A percentile compares a stretch with the other conserved stretches of the same genome.
These are phyloP conservation scores for Plenodomus tracheiphilus DNA, from an alignment of 2,329 filamentous ascomycete species.

Conservation along the genomic window DNA sequence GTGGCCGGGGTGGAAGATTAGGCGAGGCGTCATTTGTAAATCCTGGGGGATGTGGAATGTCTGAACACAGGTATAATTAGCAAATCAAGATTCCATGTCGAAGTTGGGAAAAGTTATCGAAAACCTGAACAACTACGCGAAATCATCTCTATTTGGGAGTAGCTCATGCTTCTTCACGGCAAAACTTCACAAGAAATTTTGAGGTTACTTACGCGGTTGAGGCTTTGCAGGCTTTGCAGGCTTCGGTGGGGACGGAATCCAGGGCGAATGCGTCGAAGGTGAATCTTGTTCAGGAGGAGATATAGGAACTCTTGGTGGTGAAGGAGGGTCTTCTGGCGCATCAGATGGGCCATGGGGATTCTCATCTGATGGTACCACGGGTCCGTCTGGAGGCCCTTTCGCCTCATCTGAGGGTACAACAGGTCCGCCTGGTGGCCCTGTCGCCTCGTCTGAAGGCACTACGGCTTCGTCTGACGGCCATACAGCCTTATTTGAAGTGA, in stretches of 20 bases:
- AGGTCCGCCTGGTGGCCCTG: neutral
- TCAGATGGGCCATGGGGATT: no score
- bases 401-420: no score
- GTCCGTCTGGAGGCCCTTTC: neutral
- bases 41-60: neutral
- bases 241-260: neutral
- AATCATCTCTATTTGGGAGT: neutral
- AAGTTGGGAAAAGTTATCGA: neutral
- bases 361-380: neutral
- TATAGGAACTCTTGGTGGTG: neutral
- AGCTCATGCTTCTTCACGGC: neutral
- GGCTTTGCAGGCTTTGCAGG: neutral
- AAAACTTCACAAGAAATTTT: neutral
- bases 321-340: neutral
- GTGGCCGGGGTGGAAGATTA: neutral
- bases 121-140: neutral
- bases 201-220: neutral
- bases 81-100: neutral
- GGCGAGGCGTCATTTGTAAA: neutral
- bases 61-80: neutral
- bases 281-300: neutral
- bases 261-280: neutral
- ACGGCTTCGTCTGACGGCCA: no score
- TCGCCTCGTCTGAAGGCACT: no score
- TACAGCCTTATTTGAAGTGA: no score